Conservation (phyloP, 148 eudicot species). For the Nepenthes mirabilis region DNA sequence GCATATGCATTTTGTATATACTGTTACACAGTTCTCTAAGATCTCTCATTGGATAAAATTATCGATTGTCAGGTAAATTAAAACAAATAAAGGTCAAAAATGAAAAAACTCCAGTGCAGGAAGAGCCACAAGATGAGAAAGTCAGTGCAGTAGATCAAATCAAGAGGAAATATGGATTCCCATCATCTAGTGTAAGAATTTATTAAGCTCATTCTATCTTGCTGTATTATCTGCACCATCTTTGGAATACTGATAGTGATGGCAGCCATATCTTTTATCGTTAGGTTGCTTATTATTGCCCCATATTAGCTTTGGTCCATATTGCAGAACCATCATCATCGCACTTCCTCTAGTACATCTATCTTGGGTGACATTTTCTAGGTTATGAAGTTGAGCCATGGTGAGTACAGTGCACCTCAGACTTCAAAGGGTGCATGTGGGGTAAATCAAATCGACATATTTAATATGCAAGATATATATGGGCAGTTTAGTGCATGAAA, state of each 20-base stretch:
- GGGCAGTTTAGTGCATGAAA: too few species aligned
- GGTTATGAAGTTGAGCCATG: too few species aligned
- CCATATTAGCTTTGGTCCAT: too few species aligned
- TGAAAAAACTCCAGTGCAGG: slow-evolving; percentile 42
- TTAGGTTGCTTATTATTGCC: too few species aligned
- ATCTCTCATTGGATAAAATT: neutral
- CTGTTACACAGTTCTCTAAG: neutral
- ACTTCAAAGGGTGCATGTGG: too few species aligned
- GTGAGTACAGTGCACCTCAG: too few species aligned
- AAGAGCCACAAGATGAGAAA: slow-evolving; percentile 50
- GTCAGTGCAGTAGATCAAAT: slow-evolving; percentile 73
- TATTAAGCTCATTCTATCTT: neutral
- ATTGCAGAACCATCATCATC: too few species aligned
- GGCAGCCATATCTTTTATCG: too few species aligned
- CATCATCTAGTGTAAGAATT: slow-evolving; percentile 48
- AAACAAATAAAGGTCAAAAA: slow-evolving; percentile 54
- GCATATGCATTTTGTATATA: neutral
- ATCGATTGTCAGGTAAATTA: slow-evolving; percentile 46
- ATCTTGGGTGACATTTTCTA: too few species aligned
- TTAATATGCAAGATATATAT: too few species aligned
- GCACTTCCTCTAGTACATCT: too few species aligned
- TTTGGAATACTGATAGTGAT: neutral
- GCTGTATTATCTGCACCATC: neutral
- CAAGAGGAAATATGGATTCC: slow-evolving; percentile 83
- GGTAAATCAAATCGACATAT: too few species aligned